Base-by-base conservation (phyloP, 371 early-diverging fungal genomes). In the Lichtheimia ornata region DNA sequence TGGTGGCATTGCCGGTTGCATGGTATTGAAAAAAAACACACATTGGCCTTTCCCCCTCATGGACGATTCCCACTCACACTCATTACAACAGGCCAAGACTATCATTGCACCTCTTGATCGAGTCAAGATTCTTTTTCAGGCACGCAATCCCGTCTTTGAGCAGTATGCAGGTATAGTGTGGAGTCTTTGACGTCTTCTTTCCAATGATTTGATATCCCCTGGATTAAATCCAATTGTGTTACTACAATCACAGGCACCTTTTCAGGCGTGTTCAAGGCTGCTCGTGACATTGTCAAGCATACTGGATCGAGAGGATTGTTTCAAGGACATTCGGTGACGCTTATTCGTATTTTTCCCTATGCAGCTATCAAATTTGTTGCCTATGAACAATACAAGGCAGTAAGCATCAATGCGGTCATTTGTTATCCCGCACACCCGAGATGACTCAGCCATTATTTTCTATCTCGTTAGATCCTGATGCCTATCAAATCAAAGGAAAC, bases 41-140 rank as follows among this genome's bases (percentile, higher is more conserved):
- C 9, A 47, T 47, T 5, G 47, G 3, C 15, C 17, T n/a, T 0
- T 1, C 11, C 15, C 17, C 47, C 0, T 1, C 11, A 22, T 22
- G 22, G n/a, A 17, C 47, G 17, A 2, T 47, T 18, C 47, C 4
- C 17, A 17, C 24, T 20, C 2, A 44, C 40, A 3, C n/a, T 18
- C 25, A 5, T n/a, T n/a, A 15, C 13, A 35, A 35, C 40, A 84
- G 85, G 97, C 97, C n/a, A 97, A 98, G 66, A 94, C 96, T 2
- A 84, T 84, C 0, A 90, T 97, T 56, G 99, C 98, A 12, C 99
- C 99, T 5, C 71, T 98, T 64, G 99, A 98, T 73, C 86, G 99
- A 62, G 97, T 98, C 56, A 98, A 98, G 83, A 98, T 98, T 25
- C 80, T 97, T 41, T 98, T 98, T 69, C 99, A 98, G 77, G 88